Evolutionary conservation across 352 stramenopile species (phyloP), one percentile per base, ranked within the genome.

Genomic region (Phytophthora pseudosyringae): DNA sequence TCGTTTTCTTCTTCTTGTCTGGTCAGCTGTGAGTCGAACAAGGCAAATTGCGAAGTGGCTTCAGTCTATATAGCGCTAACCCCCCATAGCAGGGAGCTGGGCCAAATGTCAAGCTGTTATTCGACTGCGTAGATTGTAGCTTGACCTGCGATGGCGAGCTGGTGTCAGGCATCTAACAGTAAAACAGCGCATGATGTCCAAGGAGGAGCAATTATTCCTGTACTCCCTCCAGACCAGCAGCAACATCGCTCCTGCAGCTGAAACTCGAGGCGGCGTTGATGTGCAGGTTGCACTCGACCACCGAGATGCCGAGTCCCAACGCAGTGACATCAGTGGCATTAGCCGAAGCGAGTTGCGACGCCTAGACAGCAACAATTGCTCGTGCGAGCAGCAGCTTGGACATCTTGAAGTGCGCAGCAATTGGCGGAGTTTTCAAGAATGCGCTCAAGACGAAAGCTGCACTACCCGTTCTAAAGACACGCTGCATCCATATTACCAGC

Each of bases 371-470:
- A 15, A 57, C 52, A n/a, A 67, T 5, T 21, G 21, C 21, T 26
- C 25, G 29, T 7, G 29, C 12, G 28, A 68, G 18, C 5, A 62
- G 51, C 1, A 68, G n/a, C 31, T 63, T 63, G 33, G 21, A 28
- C 59, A 61, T 60, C 8, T 48, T 59, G 18, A 49, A 48, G n/a
- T 59, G 53, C 25, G 54, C 9, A 44, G 45, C 21, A 21, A 21
- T 38, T 51, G 33, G 31, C 8, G 21, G 46, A 25, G 38, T 38
- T 44, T 69, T 64, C n/a, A 18, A 29, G 18, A 69, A 58, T 69
- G 21, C 21, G 21, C 21, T 21, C 21, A 21, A 21, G 21, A 21
- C 21, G 21, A 21, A 21, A 21, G 21, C 21, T 2, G 21, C 21
- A 21, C 21, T 21, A 21, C 21, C 21, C 21, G 21, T 21, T 21